Evolutionary conservation across 2,329 filamentous ascomycete genomes (phyloP), one percentile per base, ranked within the genome.

Genomic region (Clarireedia monteithiana): DNA sequence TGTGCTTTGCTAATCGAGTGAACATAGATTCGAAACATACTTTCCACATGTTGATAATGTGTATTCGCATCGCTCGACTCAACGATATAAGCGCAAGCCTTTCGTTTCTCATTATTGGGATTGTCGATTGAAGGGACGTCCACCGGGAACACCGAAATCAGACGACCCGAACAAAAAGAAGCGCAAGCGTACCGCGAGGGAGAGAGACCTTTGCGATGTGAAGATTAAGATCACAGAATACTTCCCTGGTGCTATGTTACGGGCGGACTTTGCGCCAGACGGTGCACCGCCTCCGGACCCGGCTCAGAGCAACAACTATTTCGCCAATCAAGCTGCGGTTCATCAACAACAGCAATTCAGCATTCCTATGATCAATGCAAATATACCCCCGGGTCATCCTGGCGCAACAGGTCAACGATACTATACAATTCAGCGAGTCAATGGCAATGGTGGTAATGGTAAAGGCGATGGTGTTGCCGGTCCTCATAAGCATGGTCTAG

Each of bases 191-290:
- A 83, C 79, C 38, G 85, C 85, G n/a, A 77, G 88, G 44, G 83
- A 88, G 69, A 78, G 86, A 12, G 86, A 91, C 71, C 76, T 91
- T n/a, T 92, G 88, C 68, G 87, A 91, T 69, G 88, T 91, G 61
- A 91, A 91, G 72, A 90, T 91, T 69, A 91, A 91, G 70, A 89
- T 91, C 58, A 90, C 86, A 2, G 88, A 91, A 70, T 89, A 88
- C 71, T 85, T 86, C 53, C 80, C 85, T 9, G 80, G 78, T 39
- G 73, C 68, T 52, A 68, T 69, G 67, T 59, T 67, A 42, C 65
- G 64, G 10, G 65, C 67, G 50, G 69, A 65, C 48, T 64, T 67
- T 45, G 62, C 63, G 20, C 62, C 67, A 15, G 69, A 70, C 47
- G 66, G 63, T 48, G 63, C 61, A 3, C 60, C 52, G 44, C 56